These are phyloP conservation scores for Pleurotus pulmonarius DNA, from an alignment of 768 basidiomycete species.

Conservation along the genomic window DNA sequence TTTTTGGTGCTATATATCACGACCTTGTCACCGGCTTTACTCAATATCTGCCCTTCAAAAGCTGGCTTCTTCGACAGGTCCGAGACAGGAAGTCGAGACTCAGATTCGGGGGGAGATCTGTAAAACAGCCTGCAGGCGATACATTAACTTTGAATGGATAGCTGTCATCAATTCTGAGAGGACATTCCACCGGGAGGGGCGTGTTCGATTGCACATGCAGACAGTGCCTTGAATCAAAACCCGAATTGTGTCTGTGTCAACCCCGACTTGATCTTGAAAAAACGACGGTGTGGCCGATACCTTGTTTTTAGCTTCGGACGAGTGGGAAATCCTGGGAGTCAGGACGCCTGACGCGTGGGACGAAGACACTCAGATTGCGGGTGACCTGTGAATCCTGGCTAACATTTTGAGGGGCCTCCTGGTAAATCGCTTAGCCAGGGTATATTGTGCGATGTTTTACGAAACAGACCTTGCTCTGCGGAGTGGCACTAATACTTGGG, in stretches of 20 bases:
- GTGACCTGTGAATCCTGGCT: not conserved
- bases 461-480: no score
- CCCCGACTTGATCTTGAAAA: not conserved
- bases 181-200: not conserved
- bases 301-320: not conserved
- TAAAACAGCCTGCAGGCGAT: not conserved
- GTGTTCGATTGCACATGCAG: slow-evolving; percentile 1
- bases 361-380: not conserved
- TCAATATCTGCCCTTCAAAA: not conserved
- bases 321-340: no score
- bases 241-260: not conserved
- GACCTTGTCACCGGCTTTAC: slow-evolving; percentile 1
- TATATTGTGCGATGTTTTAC: no score
- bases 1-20: slow-evolving; percentile 1
- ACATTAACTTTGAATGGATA: not conserved
- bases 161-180: slow-evolving; percentile 4
- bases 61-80: slow-evolving; percentile 3
- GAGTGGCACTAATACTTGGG: no score
- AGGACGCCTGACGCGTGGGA: not conserved
- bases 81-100: slow-evolving; percentile 8
- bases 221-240: slow-evolving; percentile 7
- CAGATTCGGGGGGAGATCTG: slow-evolving; percentile 4
- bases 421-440: no score
- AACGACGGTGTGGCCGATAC: not conserved
- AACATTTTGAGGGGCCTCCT: no score